phyloP scores from a whole-genome alignment of 179 eudicot species.

The Beta macrorhiza region DNA sequence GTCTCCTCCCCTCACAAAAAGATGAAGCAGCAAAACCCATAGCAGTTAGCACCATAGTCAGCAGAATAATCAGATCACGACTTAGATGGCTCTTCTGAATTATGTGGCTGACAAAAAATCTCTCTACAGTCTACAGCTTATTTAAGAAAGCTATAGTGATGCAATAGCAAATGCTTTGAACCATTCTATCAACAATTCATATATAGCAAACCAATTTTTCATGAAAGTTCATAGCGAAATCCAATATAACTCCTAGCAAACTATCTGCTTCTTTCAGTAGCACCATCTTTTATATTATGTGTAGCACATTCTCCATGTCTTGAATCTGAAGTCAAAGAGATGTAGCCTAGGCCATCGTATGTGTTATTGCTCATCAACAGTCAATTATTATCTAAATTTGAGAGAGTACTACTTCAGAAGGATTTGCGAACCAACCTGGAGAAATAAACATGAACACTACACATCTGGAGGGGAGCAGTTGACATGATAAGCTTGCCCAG shows the following conservation, averaged over 20 bases:
- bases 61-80: no score
- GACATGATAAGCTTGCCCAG: slow-evolving; percentile 58
- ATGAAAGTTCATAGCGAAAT: background rate
- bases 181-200: background rate
- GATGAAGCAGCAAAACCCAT: no score
- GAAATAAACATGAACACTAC: slow-evolving; percentile 25
- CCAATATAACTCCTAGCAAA: background rate
- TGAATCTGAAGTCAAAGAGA: background rate
- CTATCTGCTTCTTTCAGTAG: background rate
- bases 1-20: no score
- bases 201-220: background rate
- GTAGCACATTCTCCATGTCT: background rate
- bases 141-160: background rate
- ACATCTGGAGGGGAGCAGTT: slow-evolving; percentile 67
- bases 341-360: background rate
- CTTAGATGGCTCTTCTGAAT: no score
- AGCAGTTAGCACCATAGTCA: no score
- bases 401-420: background rate
- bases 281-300: background rate
- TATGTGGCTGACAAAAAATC: no score
- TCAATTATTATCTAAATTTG: background rate
- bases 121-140: background rate
- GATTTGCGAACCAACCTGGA: slow-evolving; percentile 14
- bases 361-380: background rate
- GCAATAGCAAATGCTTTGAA: background rate